Percentiles rank a stretch among this genome's conserved stretches.
phyloP scores from a whole-genome alignment of 2,329 filamentous ascomycete species.

The Phaeosphaeria sp. region DNA sequence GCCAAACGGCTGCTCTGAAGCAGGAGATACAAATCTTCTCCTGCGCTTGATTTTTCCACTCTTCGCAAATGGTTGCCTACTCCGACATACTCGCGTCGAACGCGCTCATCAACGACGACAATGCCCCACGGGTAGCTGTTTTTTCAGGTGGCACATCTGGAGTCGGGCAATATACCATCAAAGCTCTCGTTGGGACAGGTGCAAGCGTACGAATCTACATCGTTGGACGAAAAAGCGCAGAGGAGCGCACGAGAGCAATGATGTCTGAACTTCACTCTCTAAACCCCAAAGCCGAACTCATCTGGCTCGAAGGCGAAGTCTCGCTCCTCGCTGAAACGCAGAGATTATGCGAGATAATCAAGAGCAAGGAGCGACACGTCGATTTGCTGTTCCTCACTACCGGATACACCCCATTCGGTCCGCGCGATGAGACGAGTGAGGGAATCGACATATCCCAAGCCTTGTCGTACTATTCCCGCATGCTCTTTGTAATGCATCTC shows the following conservation, averaged over 20 bases:
- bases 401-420: slow-evolving; percentile 54
- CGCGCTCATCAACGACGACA: slow-evolving; percentile 45
- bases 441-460: slow-evolving; percentile 52
- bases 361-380: slow-evolving; percentile 46
- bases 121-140: slow-evolving; percentile 49
- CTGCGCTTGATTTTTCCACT: background rate
- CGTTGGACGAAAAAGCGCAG: slow-evolving; percentile 51
- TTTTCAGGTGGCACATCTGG: slow-evolving; percentile 58
- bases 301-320: slow-evolving; percentile 55
- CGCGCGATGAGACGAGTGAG: slow-evolving; percentile 36
- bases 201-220: slow-evolving; percentile 51
- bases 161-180: slow-evolving; percentile 53
- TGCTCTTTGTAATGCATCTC: slow-evolving; percentile 51
- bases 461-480: slow-evolving; percentile 54
- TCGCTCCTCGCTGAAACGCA: slow-evolving; percentile 55
- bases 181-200: slow-evolving; percentile 47
- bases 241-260: slow-evolving; percentile 39
- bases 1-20: background rate
- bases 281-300: slow-evolving; percentile 51
- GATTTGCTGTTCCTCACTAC: slow-evolving; percentile 56
- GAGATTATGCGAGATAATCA: slow-evolving; percentile 50
- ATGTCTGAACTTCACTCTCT: slow-evolving; percentile 45
- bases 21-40: background rate
- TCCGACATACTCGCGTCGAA: background rate
- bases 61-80: background rate